These are phyloP conservation scores for Fusarium globosum DNA, from an alignment of 2,329 filamentous ascomycete genomes.

Conservation along the genomic window DNA sequence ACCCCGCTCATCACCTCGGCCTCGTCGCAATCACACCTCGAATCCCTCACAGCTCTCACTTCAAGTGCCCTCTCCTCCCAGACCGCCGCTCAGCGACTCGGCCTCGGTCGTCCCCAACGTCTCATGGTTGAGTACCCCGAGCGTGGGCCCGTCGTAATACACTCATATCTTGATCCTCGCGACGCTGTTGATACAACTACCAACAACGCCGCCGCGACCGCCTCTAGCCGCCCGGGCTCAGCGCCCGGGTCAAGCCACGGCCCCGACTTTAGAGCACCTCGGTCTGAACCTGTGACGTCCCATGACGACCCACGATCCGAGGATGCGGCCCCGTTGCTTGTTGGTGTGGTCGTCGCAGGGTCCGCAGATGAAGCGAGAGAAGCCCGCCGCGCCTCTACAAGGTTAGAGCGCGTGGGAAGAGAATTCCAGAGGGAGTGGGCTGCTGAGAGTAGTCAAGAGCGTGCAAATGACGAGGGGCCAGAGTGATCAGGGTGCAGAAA, in stretches of 20 bases:
- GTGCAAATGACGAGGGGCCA: constrained; percentile 38
- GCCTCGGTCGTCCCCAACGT: constrained; percentile 64
- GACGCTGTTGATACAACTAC: constrained; percentile 36
- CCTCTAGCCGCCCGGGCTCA: constrained; percentile 23
- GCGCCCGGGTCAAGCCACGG: constrained; percentile 33
- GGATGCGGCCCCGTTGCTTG: constrained; percentile 61
- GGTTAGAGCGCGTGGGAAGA: constrained; percentile 65
- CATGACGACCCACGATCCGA: constrained; percentile 42
- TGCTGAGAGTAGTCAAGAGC: constrained; percentile 43
- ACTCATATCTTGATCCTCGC: constrained; percentile 59
- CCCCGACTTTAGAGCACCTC: constrained; percentile 23
- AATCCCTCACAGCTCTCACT: constrained; percentile 64
- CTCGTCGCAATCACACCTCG: constrained; percentile 55
- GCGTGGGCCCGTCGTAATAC: constrained; percentile 55
- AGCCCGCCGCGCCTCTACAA: constrained; percentile 63
- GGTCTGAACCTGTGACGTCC: constrained; percentile 19
- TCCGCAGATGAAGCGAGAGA: constrained; percentile 60
- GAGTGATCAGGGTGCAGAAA: constrained; percentile 36
- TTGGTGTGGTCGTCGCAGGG: constrained; percentile 65
- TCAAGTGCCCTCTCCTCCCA: constrained; percentile 64
- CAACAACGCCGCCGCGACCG: constrained; percentile 20
- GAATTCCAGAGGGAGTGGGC: constrained; percentile 67
- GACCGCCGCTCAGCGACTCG: constrained; percentile 63
- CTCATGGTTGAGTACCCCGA: constrained; percentile 68
- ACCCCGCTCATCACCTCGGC: constrained; percentile 68